Evolutionary conservation across 106 monocot species (phyloP).

Genomic region (Dioscorea alata): DNA sequence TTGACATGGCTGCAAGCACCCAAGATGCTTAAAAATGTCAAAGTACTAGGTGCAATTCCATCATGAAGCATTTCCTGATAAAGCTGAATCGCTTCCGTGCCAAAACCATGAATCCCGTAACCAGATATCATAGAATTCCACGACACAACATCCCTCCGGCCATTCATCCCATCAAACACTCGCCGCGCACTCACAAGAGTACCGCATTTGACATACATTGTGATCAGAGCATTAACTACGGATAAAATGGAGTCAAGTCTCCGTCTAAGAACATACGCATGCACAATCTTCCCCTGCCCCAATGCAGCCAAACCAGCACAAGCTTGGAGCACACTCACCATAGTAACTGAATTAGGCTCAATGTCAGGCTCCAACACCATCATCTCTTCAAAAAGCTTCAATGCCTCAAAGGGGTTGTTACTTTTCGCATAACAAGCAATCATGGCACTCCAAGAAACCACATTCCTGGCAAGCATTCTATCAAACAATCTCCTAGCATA

Average conservation of each 20-base stretch:
- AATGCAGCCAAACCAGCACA: constrained; percentile 25
- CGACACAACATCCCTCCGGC: constrained; percentile 52
- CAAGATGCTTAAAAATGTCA: constrained; percentile 50
- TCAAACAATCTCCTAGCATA: constrained; percentile 52
- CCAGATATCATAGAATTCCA: constrained; percentile 72
- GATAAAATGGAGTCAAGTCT: constrained; percentile 42
- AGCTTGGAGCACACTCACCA: constrained; percentile 66
- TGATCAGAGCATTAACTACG: constrained; percentile 54
- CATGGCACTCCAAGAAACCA: constrained; percentile 91
- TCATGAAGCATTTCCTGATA: constrained; percentile 50
- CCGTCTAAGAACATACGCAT: constrained; percentile 60
- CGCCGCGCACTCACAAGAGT: constrained; percentile 26
- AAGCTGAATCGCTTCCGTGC: constrained; percentile 32
- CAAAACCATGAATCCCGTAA: constrained; percentile 48
- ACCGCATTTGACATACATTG: constrained; percentile 65
- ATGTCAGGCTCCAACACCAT: constrained; percentile 17
- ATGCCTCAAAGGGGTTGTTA: constrained; percentile 47
- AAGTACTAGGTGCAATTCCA: constrained; percentile 29
- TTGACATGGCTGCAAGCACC: constrained; percentile 64
- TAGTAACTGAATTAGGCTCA: constrained; percentile 66
- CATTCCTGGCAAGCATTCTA: constrained; percentile 45
- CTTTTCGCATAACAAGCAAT: constrained; percentile 71
- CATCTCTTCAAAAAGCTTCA: constrained; percentile 67
- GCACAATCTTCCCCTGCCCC: constrained; percentile 26
- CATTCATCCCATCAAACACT: constrained; percentile 27